Percentiles rank a stretch among this genome's conserved stretches.
Conservation (phyloP, 2,329 filamentous ascomycete genomes). For the Hyphodiscus sp. region DNA sequence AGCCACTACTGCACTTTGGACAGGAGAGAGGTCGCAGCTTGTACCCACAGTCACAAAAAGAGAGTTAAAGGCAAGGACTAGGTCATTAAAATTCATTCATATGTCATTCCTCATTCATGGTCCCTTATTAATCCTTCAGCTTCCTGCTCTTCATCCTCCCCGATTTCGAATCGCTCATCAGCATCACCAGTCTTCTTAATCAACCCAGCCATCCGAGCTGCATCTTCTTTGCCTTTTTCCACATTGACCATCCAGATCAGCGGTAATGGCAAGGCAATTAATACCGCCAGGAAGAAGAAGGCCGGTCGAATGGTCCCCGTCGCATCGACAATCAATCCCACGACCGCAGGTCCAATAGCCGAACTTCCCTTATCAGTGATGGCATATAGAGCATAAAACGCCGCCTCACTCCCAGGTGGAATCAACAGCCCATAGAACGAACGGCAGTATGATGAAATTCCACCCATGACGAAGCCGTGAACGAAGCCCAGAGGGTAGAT, state of each 20-base stretch:
- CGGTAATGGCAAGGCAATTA: slow-evolving; percentile 76
- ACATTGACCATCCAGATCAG: slow-evolving; percentile 81
- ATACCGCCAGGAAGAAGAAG: slow-evolving; percentile 80
- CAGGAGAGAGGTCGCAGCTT: too few relatives aligned
- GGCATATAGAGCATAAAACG: slow-evolving; percentile 80
- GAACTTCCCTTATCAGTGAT: slow-evolving; percentile 97
- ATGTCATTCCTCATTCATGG: neutral
- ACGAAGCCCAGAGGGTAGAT: slow-evolving; percentile 90
- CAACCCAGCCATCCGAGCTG: slow-evolving; percentile 49
- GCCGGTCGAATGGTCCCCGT: slow-evolving; percentile 75
- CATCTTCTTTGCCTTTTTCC: slow-evolving; percentile 66
- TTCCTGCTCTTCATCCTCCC: neutral
- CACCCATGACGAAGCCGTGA: slow-evolving; percentile 91
- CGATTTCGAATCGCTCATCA: neutral
- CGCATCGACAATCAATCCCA: slow-evolving; percentile 82
- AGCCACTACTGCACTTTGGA: too few relatives aligned
- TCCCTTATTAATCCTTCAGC: neutral
- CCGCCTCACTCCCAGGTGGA: slow-evolving; percentile 85
- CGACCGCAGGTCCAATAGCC: slow-evolving; percentile 87
- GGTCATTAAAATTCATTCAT: neutral
- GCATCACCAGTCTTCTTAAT: slow-evolving; percentile 8
- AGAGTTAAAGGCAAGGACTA: too few relatives aligned
- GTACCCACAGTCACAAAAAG: too few relatives aligned
- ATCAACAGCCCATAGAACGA: slow-evolving; percentile 89
- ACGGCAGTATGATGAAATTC: slow-evolving; percentile 82